Evolutionary conservation across 352 stramenopile species (phyloP), one percentile per base, ranked within the genome.

Genomic region (Aphanomyces cochlioides): DNA sequence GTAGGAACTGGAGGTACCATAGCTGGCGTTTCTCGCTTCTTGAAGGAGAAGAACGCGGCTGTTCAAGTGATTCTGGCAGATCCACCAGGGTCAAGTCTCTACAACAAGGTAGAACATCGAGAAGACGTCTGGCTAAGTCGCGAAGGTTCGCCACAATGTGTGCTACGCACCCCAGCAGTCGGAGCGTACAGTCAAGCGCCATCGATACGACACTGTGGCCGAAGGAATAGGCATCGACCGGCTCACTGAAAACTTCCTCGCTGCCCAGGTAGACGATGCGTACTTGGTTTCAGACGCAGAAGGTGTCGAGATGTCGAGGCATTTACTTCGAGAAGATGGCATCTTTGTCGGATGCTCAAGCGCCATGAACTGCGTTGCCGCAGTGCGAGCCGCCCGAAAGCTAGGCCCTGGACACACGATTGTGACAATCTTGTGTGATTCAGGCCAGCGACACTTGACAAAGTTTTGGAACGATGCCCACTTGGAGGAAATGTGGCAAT

Each of bases 221-320:
- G 97, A 99, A 79, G 97, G 97, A 34, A 98, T 99, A 48, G 97
- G 97, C 66, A 94, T 99, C 63, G 97, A 99, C 78, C 93, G 97
- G 13, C 74, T 99, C 58, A 99, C 96, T 7, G 81, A 88, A 39
- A 99, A 99, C 78, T 99, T 99, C 74, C 67, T 85, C 34, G 79
- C 88, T 8, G 96, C 95, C 10, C 79, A 90, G 39, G 88, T 96
- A 60, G 90, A 98, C 72, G 87, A 92, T 70, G 90, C 90, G 7
- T 88, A 94, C 76, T 78, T 80, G 60, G 92, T 98, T 48, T 86
- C 83, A 2, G 96, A 99, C 84, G 84, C 98, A 73, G 94, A 99
- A 75, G 96, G 96, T 7, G 89, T 99, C 4, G 87, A 98, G 67
- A 99, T 99, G 96, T 96, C 96, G 41, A 96, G 98, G 71, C 98